A percentile compares a stretch with the other conserved stretches of the same genome.
Conservation (phyloP, 139 green algal species). For the Chlorella sp. region DNA sequence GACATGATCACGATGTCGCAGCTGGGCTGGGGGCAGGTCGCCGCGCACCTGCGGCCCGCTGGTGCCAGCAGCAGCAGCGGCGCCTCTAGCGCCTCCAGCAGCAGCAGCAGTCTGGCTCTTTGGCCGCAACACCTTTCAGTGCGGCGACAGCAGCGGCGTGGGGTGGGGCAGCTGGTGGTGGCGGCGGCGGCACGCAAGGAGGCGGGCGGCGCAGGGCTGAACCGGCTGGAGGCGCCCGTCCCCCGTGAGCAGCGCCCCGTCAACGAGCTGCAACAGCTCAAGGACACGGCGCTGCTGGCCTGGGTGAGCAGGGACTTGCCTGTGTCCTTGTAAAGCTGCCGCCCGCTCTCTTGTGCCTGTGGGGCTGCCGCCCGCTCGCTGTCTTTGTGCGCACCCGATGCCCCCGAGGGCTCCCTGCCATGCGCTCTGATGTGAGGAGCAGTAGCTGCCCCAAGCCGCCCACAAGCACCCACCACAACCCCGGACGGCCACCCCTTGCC, state of each 20-base stretch:
- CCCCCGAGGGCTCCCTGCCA: neutral
- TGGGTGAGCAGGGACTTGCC: constrained; percentile 63
- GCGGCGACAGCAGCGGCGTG: neutral
- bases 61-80: neutral
- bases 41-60: neutral
- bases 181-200: neutral
- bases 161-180: neutral
- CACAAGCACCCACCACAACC: neutral
- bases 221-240: constrained; percentile 75
- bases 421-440: neutral
- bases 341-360: neutral
- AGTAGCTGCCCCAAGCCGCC: neutral
- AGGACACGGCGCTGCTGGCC: constrained; percentile 71
- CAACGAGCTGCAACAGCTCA: constrained; percentile 83
- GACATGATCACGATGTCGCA: neutral
- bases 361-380: neutral
- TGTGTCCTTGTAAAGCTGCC: neutral
- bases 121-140: neutral
- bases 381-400: too few relatives aligned
- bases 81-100: neutral
- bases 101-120: neutral
- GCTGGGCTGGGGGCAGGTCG: neutral
- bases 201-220: constrained; percentile 34
- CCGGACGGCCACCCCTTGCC: neutral
- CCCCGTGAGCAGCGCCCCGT: constrained; percentile 84